Evolutionary conservation across 345 rosid genomes (phyloP).

Genomic region (Eucalyptus sp.): DNA sequence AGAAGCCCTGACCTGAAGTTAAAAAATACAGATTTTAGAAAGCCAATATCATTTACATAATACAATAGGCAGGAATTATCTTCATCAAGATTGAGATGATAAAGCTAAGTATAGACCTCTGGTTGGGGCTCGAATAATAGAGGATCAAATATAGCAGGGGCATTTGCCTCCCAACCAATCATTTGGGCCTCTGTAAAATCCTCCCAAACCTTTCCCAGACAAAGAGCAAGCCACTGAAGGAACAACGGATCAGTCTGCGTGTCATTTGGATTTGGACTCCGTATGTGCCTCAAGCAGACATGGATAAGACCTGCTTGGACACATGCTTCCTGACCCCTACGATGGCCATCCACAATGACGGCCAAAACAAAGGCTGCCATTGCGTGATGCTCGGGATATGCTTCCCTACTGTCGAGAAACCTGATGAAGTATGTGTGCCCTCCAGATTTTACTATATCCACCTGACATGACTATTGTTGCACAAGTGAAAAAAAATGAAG

Average conservation of each 20-base stretch:
- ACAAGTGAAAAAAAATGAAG: not conserved
- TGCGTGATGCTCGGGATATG: constrained; percentile 94
- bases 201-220: constrained; percentile 99
- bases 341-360: constrained; percentile 92
- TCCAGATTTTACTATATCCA: constrained; percentile 92
- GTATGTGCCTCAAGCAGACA: constrained; percentile 85
- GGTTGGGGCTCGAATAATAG: constrained; percentile 83
- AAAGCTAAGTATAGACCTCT: constrained; percentile 44
- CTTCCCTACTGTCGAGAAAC: constrained; percentile 90
- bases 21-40: not conserved
- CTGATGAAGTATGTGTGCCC: constrained; percentile 92
- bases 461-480: constrained; percentile 87
- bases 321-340: constrained; percentile 97
- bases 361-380: constrained; percentile 99
- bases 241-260: constrained; percentile 67
- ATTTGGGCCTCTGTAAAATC: constrained; percentile 87
- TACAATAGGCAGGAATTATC: not conserved
- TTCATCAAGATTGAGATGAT: not conserved
- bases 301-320: constrained; percentile 67
- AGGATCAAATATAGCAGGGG: constrained; percentile 57
- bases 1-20: constrained; percentile 93
- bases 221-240: constrained; percentile 97
- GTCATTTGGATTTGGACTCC: constrained; percentile 49
- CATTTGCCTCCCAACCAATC: constrained; percentile 65
- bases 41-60: not conserved